phyloP scores from a whole-genome alignment of 139 green algal genomes.

The Chlorella sp. region DNA sequence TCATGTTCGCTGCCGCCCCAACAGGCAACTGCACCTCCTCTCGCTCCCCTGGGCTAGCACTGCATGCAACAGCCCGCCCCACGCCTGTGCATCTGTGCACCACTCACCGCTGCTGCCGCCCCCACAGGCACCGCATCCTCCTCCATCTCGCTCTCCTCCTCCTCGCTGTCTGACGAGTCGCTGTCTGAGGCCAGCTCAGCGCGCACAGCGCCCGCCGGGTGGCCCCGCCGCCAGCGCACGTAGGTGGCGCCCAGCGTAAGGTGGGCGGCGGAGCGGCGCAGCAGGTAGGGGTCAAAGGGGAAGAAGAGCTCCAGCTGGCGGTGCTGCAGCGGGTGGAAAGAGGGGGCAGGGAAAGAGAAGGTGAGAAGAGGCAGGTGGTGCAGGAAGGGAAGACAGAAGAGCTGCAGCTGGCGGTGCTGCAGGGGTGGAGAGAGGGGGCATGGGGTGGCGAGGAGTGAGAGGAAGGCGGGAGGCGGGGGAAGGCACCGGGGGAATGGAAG shows the following conservation, averaged over 20 bases:
- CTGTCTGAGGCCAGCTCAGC: constrained; percentile 27
- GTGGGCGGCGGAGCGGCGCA: constrained; percentile 69
- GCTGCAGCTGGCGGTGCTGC: background rate
- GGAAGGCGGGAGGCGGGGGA: background rate
- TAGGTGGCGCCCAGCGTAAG: constrained; percentile 68
- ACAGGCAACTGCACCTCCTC: too few relatives aligned
- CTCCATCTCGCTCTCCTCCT: constrained; percentile 19
- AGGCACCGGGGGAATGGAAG: too few relatives aligned
- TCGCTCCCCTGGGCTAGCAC: too few relatives aligned
- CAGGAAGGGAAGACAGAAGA: background rate
- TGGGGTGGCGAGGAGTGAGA: background rate
- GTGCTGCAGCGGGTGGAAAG: background rate
- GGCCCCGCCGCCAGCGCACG: constrained; percentile 48
- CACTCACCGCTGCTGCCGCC: background rate
- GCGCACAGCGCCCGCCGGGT: constrained; percentile 39
- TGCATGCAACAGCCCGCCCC: too few relatives aligned
- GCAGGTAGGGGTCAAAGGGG: constrained; percentile 94
- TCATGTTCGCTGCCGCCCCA: too few relatives aligned
- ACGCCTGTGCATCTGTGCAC: too few relatives aligned
- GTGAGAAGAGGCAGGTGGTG: background rate
- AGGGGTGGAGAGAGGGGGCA: background rate
- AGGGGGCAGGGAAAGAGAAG: background rate
- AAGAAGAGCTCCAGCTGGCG: constrained; percentile 68
- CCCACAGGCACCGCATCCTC: background rate
- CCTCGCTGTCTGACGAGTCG: background rate